These are phyloP conservation scores for Phaseolus coccineus DNA, from an alignment of 331 rosid species.

Conservation along the genomic window DNA sequence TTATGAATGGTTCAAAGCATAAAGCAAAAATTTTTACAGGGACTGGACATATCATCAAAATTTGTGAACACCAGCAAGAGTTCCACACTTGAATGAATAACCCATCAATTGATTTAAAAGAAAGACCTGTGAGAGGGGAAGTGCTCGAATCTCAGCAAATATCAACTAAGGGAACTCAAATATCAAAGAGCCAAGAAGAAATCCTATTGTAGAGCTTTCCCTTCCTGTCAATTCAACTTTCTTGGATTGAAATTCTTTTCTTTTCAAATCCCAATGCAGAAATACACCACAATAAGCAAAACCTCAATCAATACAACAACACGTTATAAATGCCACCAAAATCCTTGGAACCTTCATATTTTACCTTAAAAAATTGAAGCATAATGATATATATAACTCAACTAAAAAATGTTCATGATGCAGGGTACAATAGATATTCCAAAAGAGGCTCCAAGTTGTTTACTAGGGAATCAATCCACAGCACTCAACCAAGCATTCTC, in stretches of 20 bases:
- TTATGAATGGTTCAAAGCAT: no score
- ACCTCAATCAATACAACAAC: slow-evolving; percentile 31
- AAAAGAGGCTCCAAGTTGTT: no score
- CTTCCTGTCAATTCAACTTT: slow-evolving; percentile 85
- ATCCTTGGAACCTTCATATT: no score
- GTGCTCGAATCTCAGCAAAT: slow-evolving; percentile 22
- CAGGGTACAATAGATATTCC: no score
- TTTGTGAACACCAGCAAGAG: no score
- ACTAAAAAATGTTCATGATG: no score
- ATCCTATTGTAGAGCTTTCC: slow-evolving; percentile 66
- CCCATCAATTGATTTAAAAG: slow-evolving; percentile 3
- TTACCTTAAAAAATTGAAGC: no score
- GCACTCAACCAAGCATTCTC: no score
- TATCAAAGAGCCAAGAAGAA: slow-evolving; percentile 9
- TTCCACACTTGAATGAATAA: not conserved
- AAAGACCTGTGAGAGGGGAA: slow-evolving; percentile 3
- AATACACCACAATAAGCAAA: slow-evolving; percentile 39
- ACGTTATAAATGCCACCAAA: slow-evolving; percentile 20
- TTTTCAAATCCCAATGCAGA: slow-evolving; percentile 73
- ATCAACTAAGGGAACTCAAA: slow-evolving; percentile 10
- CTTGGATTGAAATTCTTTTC: slow-evolving; percentile 88
- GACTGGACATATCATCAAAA: no score
- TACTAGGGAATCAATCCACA: no score
- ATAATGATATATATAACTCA: no score
- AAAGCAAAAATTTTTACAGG: no score